phyloP scores from a whole-genome alignment of 352 stramenopile genomes.

The Phytophthora multivora region DNA sequence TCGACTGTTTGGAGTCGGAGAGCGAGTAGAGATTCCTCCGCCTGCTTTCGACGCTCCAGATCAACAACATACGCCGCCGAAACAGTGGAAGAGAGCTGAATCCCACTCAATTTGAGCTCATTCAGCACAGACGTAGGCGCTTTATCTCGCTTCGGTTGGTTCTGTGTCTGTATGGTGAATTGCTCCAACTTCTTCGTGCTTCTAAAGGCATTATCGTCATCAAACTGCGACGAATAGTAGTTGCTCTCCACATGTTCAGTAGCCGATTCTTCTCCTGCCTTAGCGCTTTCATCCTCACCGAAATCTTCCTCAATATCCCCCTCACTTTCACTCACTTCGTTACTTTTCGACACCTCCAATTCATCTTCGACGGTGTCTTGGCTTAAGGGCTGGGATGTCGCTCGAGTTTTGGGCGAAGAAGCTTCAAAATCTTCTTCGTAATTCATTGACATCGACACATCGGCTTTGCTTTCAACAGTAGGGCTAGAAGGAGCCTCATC shows the following conservation, averaged over 20 bases:
- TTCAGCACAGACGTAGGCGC: background rate
- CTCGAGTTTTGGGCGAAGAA: conserved; percentile 23
- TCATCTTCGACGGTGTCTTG: background rate
- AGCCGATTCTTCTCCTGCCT: background rate
- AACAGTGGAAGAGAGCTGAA: conserved; percentile 10
- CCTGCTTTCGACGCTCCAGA: conserved; percentile 53
- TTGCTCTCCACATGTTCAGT: background rate
- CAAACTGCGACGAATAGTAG: conserved; percentile 23
- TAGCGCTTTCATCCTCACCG: background rate
- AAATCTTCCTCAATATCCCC: background rate
- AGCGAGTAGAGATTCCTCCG: conserved; percentile 55
- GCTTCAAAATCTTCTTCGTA: conserved; percentile 58
- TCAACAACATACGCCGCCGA: conserved; percentile 42
- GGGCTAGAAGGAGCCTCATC: conserved; percentile 10
- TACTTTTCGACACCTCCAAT: background rate
- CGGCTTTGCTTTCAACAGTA: background rate
- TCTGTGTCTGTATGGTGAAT: background rate
- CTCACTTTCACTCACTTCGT: background rate
- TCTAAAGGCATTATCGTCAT: background rate
- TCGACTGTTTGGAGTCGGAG: conserved; percentile 53
- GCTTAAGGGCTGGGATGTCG: background rate
- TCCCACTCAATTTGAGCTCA: background rate
- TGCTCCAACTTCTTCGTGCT: background rate
- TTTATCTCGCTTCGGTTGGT: background rate
- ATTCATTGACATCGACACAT: conserved; percentile 23